Conservation (phyloP, 805 yeast genomes). For the Monosporozyma servazzii region DNA sequence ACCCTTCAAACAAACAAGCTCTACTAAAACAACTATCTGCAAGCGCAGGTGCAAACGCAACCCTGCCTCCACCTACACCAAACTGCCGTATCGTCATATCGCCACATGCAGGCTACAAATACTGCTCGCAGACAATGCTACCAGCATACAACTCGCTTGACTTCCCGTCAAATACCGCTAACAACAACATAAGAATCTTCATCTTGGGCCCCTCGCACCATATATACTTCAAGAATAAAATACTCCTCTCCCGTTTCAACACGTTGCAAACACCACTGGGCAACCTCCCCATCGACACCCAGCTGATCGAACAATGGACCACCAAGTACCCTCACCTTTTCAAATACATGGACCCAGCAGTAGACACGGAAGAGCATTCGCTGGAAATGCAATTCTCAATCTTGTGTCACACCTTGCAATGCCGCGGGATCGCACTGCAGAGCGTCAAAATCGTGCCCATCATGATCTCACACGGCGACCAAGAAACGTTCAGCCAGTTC, state of each 20-base stretch:
- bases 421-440: conserved; percentile 26
- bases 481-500: conserved; percentile 35
- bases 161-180: conserved; percentile 16
- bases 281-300: conserved; percentile 52
- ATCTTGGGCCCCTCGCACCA: conserved; percentile 92
- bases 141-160: conserved; percentile 71
- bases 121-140: conserved; percentile 70
- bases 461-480: conserved; percentile 58
- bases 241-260: conserved; percentile 43
- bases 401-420: conserved; percentile 41
- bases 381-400: conserved; percentile 89
- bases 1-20: conserved; percentile 37
- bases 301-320: conserved; percentile 27
- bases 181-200: conserved; percentile 46
- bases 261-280: conserved; percentile 80
- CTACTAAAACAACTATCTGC: conserved; percentile 48
- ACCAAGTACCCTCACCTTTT: conserved; percentile 28
- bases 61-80: conserved; percentile 18
- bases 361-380: conserved; percentile 83
- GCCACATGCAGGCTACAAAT: conserved; percentile 85
- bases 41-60: too few species aligned
- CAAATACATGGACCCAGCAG: conserved; percentile 43
- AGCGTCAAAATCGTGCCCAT: conserved; percentile 61
- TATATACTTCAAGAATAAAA: conserved; percentile 60
- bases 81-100: conserved; percentile 31